A percentile compares a stretch with the other conserved stretches of the same genome.
Conservation (phyloP, 441 rosid species). For the Arabidopsis lyrata region DNA sequence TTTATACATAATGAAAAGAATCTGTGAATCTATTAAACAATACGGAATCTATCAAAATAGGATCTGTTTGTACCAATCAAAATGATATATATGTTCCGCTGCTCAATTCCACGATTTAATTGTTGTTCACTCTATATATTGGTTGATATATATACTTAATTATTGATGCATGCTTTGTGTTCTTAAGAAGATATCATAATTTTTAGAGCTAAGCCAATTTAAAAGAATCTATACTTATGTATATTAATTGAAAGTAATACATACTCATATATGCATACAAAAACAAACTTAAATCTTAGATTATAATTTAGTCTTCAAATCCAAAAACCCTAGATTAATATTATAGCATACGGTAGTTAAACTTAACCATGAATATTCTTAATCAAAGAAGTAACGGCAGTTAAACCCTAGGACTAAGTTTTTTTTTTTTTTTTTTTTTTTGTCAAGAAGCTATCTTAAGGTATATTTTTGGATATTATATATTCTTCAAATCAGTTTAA, state of each 20-base stretch:
- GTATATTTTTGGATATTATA: not conserved
- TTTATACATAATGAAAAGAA: conserved; percentile 6
- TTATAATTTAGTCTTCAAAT: not conserved
- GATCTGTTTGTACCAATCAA: conserved; percentile 16
- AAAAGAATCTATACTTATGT: not conserved
- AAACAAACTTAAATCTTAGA: not conserved
- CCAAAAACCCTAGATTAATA: not conserved
- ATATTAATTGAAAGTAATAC: not conserved
- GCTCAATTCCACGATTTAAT: not conserved
- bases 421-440: not conserved
- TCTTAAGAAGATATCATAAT: not conserved
- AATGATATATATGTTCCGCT: conserved; percentile 11
- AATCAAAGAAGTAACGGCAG: not conserved
- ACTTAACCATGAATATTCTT: not conserved
- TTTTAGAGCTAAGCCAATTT: not conserved
- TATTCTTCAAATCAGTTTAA: not conserved
- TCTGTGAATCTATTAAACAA: conserved; percentile 2
- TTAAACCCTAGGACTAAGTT: not conserved
- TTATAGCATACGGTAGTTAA: conserved; percentile 9
- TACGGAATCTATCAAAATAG: conserved; percentile 23
- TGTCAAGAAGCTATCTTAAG: not conserved
- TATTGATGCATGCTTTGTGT: not conserved
- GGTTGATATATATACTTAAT: not conserved
- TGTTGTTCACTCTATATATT: not conserved
- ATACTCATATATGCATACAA: not conserved